Conservation (phyloP, 2,329 filamentous ascomycete species). For the Colletotrichum gigasporum region DNA sequence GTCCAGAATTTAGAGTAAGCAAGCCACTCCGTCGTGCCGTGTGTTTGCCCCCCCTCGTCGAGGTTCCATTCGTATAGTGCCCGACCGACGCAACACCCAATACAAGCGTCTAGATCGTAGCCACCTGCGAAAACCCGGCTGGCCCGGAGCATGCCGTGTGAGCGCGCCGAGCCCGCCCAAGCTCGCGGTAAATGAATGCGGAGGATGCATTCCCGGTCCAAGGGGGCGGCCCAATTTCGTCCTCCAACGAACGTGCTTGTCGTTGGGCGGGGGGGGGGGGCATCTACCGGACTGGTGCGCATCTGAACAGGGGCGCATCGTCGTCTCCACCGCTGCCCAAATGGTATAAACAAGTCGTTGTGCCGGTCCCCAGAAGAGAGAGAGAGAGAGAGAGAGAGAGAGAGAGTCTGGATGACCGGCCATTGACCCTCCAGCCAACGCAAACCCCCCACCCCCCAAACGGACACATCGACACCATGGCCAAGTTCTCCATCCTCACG, state of each 20-base stretch:
- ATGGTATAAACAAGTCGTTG: conserved; percentile 11
- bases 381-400: too few relatives aligned
- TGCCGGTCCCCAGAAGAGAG: neutral
- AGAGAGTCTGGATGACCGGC: too few relatives aligned
- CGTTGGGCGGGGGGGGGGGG: too few relatives aligned
- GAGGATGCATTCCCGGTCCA: conserved; percentile 15
- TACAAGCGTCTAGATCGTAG: neutral
- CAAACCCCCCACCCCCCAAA: neutral
- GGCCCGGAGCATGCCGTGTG: neutral
- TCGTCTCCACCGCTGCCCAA: neutral
- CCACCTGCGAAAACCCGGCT: neutral
- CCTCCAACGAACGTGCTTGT: conserved; percentile 21
- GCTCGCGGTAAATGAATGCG: conserved; percentile 20
- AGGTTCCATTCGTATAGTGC: conserved; percentile 14
- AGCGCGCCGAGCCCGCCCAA: conserved; percentile 9
- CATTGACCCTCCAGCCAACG: too few relatives aligned
- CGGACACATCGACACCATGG: conserved; percentile 29
- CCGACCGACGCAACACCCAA: conserved; percentile 6
- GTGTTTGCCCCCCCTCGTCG: neutral
- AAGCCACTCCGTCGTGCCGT: neutral
- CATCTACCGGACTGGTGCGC: conserved; percentile 23
- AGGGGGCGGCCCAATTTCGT: conserved; percentile 21
- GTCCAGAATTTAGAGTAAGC: neutral
- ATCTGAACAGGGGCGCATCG: neutral
- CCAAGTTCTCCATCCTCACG: conserved; percentile 37